A percentile compares a stretch with the other conserved stretches of the same genome.
phyloP scores from a whole-genome alignment of 140 eudicot genomes.

The Oenanthe javanica region DNA sequence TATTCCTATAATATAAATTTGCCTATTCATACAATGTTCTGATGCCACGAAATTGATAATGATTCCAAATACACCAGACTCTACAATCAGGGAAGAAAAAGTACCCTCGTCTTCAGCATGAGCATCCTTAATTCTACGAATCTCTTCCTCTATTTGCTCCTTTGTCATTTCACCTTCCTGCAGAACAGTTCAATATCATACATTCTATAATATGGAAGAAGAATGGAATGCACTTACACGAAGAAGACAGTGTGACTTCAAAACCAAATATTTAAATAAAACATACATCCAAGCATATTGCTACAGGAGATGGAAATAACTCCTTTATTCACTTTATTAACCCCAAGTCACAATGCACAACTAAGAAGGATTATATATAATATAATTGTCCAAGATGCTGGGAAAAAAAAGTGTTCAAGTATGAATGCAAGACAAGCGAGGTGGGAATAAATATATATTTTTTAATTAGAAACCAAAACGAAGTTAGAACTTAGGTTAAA shows the following conservation, averaged over 20 bases:
- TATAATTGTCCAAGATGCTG: not conserved
- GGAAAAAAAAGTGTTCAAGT: not conserved
- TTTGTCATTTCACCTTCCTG: constrained; percentile 90
- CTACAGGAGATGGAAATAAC: not conserved
- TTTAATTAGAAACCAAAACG: not conserved
- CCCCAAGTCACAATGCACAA: not conserved
- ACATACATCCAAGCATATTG: not conserved
- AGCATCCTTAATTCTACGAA: constrained; percentile 70
- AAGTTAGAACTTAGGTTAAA: not conserved
- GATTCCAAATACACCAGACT: not conserved
- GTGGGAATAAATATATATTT: not conserved
- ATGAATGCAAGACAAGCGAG: not conserved
- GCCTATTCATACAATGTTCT: not conserved
- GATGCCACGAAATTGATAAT: not conserved
- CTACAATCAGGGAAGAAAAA: constrained; percentile 10
- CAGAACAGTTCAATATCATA: constrained; percentile 8
- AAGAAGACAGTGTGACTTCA: not conserved
- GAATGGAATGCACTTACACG: too few relatives aligned
- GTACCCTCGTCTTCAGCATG: constrained; percentile 98
- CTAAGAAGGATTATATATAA: not conserved
- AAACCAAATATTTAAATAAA: not conserved
- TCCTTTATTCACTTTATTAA: not conserved
- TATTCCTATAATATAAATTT: not conserved
- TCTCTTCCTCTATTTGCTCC: constrained; percentile 96
- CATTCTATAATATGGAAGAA: not conserved